A percentile compares a stretch with the other conserved stretches of the same genome.
Evolutionary conservation across 257 asterid species (phyloP).

Genomic region (Salvia rosmarinus): DNA sequence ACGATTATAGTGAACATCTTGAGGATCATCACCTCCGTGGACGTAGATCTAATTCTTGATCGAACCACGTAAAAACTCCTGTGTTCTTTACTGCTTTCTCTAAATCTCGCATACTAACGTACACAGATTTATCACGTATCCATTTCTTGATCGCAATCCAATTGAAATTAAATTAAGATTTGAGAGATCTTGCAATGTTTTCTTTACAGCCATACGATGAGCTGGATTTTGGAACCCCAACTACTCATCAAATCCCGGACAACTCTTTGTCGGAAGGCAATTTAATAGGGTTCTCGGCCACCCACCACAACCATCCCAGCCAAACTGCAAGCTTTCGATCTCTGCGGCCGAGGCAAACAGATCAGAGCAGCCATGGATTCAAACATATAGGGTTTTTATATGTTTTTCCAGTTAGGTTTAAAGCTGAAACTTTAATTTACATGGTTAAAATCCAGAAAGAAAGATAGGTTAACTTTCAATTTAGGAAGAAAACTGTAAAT

Average conservation of each 20-base stretch:
- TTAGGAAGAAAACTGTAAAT: no score
- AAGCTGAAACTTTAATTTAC: no score
- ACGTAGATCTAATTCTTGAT: no score
- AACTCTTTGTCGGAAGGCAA: neutral
- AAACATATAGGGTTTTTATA: neutral
- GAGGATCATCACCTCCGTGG: no score
- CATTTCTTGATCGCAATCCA: slow-evolving; percentile 10
- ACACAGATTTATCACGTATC: no score
- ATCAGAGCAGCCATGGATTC: slow-evolving; percentile 5
- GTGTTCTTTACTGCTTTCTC: no score
- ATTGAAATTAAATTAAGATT: slow-evolving; percentile 1
- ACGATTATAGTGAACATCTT: no score
- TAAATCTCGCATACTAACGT: no score
- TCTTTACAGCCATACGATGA: slow-evolving; percentile 41
- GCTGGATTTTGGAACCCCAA: slow-evolving; percentile 32
- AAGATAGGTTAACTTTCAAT: no score
- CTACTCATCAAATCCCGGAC: neutral
- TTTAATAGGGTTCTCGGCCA: neutral
- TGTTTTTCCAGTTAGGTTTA: no score
- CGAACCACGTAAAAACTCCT: no score
- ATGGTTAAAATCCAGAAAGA: neutral
- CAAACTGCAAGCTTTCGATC: neutral
- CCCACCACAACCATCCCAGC: neutral
- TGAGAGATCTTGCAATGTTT: slow-evolving; percentile 35
- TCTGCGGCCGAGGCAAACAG: neutral